Base-by-base conservation (phyloP, 805 yeast species). In the Monosporozyma aerobia region DNA sequence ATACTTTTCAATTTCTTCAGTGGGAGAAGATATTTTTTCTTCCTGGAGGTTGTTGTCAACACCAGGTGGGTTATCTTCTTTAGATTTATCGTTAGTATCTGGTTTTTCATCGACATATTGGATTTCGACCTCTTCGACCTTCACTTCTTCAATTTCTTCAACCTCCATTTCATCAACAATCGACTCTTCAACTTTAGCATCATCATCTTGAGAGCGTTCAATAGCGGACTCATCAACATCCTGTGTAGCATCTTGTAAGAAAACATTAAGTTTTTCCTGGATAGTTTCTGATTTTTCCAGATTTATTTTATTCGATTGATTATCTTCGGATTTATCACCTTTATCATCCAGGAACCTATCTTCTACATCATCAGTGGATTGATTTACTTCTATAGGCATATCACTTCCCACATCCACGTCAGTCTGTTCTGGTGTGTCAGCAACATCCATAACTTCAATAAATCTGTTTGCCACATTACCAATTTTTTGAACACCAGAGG, bases 401-500 rank as follows among this genome's bases (percentile, higher is more conserved):
- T 10, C 16, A 11, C 16, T 35, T 43, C 22, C 45, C 10, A 30
- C 14, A 19, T 48, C 43, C 8, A 8, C 29, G 32, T 43, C 39
- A 5, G 23, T 23, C 22, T 50, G 55, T 19, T 47, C 41, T 16
- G 48, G 52, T 8, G 51, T 40, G 32, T 53, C 49, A n/a, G 52
- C 35, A n/a, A 49, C 57, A 29, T 60, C 63, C 11, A 59, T 47
- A 29, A 50, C 50, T 27, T 53, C 53, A 4, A 56, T 59, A 43
- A 60, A 60, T 19, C 50, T 44, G 22, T 56, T 49, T 16, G 62
- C 61, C 11, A 51, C 53, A 44, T 49, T 47, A 16, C 55, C 57
- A 1, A 59, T 56, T 19, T 52, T 53, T 44, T 50, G 57, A 19
- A 60, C 50, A 3, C 62, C 57, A 23, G 54, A 50, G 7, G 52